These are phyloP conservation scores for Aspergillus uvarum DNA, from an alignment of 2,329 filamentous ascomycete species.

Conservation along the genomic window DNA sequence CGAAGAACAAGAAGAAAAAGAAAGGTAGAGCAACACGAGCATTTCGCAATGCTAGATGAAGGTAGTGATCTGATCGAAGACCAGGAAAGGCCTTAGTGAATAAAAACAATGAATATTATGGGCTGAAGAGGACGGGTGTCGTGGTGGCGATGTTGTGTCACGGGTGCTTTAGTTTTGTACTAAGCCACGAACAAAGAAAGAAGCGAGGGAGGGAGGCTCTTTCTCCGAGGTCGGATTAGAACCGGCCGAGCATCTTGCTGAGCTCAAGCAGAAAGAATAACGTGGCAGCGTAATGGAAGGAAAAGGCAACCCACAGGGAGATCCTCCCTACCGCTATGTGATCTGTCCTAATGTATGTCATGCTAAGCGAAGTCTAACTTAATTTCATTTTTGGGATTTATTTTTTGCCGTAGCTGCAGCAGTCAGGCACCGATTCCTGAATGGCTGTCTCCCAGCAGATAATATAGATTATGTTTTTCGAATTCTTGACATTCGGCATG, in stretches of 20 bases:
- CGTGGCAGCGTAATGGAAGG: constrained; percentile 2
- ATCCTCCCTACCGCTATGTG: constrained; percentile 9
- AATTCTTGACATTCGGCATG: not conserved
- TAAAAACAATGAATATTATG: not conserved
- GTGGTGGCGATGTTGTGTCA: not conserved
- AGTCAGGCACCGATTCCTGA: not conserved
- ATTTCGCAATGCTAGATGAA: not conserved
- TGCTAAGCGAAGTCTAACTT: not conserved
- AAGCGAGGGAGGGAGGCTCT: not conserved
- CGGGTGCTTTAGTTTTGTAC: not conserved
- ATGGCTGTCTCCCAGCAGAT: not conserved
- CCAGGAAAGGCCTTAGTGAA: not conserved
- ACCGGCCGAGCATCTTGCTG: not conserved
- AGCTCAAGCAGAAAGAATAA: constrained; percentile 17
- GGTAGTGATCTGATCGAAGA: not conserved
- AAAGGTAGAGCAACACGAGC: not conserved
- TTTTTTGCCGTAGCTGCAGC: not conserved
- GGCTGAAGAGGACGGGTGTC: not conserved
- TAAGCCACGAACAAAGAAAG: not conserved
- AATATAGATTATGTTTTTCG: not conserved
- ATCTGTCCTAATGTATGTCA: constrained; percentile 1
- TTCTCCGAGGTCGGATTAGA: not conserved
- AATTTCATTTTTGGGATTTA: too few relatives aligned
- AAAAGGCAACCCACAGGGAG: not conserved
- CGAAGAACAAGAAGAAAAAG: not conserved